Evolutionary conservation across 2,329 filamentous ascomycete genomes (phyloP).

Genomic region (Pseudocercospora cruenta): DNA sequence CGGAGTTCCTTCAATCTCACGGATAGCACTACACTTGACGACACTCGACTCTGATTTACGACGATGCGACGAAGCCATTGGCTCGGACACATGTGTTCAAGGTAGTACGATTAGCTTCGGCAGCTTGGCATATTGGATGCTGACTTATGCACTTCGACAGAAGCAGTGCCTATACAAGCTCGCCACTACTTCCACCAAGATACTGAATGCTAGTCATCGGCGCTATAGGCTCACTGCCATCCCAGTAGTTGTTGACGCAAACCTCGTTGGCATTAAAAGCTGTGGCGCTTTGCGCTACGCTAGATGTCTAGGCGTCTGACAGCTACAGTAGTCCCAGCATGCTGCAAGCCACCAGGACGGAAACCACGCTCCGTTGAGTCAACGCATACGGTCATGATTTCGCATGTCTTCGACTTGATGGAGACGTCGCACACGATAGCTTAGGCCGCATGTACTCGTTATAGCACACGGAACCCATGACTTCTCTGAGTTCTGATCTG

Average conservation of each 20-base stretch:
- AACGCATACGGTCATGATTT: neutral
- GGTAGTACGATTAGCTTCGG: neutral
- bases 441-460: neutral
- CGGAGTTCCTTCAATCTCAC: neutral
- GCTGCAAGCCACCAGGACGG: neutral
- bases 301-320: conserved; percentile 8
- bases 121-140: neutral
- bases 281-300: conserved; percentile 7
- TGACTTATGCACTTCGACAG: conserved; percentile 2
- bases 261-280: neutral
- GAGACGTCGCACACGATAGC: neutral
- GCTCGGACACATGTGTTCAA: neutral
- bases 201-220: neutral
- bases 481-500: neutral
- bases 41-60: neutral
- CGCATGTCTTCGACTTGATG: neutral
- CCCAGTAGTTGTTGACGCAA: neutral
- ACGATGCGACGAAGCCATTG: neutral
- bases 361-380: neutral
- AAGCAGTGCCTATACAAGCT: neutral
- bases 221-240: neutral
- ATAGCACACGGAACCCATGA: neutral
- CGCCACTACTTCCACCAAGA: neutral
- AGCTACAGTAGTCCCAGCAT: conserved; percentile 1
- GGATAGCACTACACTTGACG: neutral